Conservation (phyloP, 2,329 filamentous ascomycete genomes). For the Albophoma yamanashiensis region DNA sequence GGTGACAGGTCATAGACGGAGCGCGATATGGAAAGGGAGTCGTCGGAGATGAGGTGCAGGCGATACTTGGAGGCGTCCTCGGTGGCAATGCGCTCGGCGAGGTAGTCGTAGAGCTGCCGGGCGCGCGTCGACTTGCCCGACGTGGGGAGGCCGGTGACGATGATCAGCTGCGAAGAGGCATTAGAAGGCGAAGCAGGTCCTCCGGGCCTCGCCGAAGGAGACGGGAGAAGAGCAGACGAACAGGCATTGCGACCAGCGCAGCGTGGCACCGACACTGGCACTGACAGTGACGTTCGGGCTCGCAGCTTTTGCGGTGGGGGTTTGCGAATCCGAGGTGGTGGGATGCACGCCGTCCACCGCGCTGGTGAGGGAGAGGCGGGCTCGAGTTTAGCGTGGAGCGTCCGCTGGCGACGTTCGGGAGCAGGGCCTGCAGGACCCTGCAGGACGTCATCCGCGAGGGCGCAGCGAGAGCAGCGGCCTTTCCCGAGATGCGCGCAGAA, state of each 20-base stretch:
- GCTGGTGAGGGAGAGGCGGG: background rate
- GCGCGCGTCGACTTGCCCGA: constrained; percentile 60
- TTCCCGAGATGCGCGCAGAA: no score
- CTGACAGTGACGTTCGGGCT: background rate
- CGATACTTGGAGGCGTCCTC: constrained; percentile 38
- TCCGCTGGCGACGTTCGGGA: background rate
- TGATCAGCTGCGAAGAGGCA: constrained; percentile 43
- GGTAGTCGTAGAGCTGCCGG: constrained; percentile 53
- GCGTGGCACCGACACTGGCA: background rate
- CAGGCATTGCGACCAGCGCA: constrained; percentile 4
- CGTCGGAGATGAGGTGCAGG: constrained; percentile 65
- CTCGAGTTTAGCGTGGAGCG: background rate
- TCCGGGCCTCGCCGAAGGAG: background rate
- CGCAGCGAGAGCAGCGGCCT: no score
- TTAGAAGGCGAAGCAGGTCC: background rate
- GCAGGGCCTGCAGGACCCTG: background rate
- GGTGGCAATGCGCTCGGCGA: constrained; percentile 43
- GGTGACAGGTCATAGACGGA: constrained; percentile 58
- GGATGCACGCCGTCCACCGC: background rate
- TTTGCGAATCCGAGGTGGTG: background rate
- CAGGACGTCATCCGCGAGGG: no score
- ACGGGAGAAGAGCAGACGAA: background rate
- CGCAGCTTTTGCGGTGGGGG: background rate
- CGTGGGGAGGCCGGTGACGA: constrained; percentile 55
- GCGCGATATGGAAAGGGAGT: constrained; percentile 57